Percentiles rank a stretch among this genome's conserved stretches.
Conservation (phyloP, 2,329 filamentous ascomycete genomes). For the Pestalotiopsis fici region DNA sequence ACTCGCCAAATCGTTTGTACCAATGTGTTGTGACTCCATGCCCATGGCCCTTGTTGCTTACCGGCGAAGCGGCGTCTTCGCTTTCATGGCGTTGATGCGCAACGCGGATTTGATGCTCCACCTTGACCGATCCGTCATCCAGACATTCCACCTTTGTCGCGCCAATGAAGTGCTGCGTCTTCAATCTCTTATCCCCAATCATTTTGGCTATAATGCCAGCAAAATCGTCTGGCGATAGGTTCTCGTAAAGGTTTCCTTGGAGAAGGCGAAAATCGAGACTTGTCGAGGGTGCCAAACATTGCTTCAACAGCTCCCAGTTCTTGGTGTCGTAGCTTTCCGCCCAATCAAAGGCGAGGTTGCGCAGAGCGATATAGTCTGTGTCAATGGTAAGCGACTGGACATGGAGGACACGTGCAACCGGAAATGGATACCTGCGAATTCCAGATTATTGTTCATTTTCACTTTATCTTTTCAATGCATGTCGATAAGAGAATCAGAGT, state of each 20-base stretch:
- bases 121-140: neutral
- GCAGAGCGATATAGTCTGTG: neutral
- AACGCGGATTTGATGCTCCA: neutral
- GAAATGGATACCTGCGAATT: neutral
- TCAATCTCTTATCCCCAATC: neutral
- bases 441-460: neutral
- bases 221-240: neutral
- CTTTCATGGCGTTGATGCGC: neutral
- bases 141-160: neutral
- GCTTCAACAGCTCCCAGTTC: neutral
- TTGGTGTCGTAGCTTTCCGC: neutral
- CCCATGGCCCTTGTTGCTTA: neutral
- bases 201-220: neutral
- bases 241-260: neutral
- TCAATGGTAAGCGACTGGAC: neutral
- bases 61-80: neutral
- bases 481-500: too few relatives aligned
- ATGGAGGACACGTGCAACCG: neutral
- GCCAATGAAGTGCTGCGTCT: neutral
- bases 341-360: neutral
- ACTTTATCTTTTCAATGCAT: neutral
- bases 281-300: neutral
- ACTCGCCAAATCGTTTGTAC: neutral
- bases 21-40: neutral
- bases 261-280: neutral